These are phyloP conservation scores for Phlebopus sp. DNA, from an alignment of 1,284 basidiomycete species.

Conservation along the genomic window DNA sequence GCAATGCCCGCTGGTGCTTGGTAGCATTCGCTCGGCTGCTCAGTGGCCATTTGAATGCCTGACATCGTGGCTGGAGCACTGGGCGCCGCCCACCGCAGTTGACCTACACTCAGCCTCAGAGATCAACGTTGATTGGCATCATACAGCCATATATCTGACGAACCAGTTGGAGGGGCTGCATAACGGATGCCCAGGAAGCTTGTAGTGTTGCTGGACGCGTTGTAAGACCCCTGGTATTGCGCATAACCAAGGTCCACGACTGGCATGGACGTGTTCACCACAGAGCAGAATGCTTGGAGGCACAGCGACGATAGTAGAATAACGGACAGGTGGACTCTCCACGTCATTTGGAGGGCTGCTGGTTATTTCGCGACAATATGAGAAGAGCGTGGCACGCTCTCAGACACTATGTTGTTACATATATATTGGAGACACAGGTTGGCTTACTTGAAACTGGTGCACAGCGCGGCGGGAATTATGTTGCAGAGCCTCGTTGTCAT, in stretches of 20 bases:
- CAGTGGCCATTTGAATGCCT: conserved; percentile 8
- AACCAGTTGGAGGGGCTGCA: conserved; percentile 10
- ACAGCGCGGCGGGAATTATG: too few species aligned
- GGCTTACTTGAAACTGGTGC: too few species aligned
- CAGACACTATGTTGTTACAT: too few species aligned
- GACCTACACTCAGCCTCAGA: background rate
- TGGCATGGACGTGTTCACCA: background rate
- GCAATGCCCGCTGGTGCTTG: background rate
- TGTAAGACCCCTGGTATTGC: conserved; percentile 3
- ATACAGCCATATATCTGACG: background rate
- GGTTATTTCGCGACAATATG: too few species aligned
- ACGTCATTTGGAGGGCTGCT: background rate
- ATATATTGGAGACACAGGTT: too few species aligned
- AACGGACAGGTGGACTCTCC: background rate
- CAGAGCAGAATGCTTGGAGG: background rate
- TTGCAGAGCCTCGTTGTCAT: too few species aligned
- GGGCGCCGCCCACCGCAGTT: conserved; percentile 8
- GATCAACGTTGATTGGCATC: too few species aligned
- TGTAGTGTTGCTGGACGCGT: conserved; percentile 1
- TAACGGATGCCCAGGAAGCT: conserved; percentile 12
- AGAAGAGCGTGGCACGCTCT: too few species aligned
- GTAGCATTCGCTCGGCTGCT: conserved; percentile 8
- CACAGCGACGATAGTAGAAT: background rate
- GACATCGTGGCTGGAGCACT: conserved; percentile 4
- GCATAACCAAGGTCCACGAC: conserved; percentile 8